These are phyloP conservation scores for Yamadazyma philogaea DNA, from an alignment of 805 yeast species.

Conservation along the genomic window DNA sequence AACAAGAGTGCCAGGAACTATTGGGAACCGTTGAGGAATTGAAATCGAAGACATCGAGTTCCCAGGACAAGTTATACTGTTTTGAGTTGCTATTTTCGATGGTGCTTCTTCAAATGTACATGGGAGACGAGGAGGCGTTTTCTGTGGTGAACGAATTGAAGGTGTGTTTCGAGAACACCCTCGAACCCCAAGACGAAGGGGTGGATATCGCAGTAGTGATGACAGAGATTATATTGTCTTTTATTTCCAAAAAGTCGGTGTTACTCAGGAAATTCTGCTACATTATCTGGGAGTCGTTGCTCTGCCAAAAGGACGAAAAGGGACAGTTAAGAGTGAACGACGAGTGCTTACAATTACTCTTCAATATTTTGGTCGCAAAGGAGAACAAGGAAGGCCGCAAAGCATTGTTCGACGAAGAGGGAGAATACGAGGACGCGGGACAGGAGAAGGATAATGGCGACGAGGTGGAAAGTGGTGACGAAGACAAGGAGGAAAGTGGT, in stretches of 20 bases:
- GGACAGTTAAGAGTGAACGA: conserved; percentile 27
- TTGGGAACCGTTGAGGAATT: conserved; percentile 31
- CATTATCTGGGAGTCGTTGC: conserved; percentile 40
- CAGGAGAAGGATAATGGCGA: conserved; percentile 26
- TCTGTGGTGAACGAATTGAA: conserved; percentile 70
- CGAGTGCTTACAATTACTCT: conserved; percentile 35
- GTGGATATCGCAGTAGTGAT: conserved; percentile 31
- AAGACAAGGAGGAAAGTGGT: conserved; percentile 21
- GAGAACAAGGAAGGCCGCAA: conserved; percentile 83
- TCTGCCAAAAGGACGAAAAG: conserved; percentile 28
- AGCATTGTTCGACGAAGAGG: conserved; percentile 65
- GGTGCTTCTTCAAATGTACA: conserved; percentile 71
- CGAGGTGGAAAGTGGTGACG: conserved; percentile 32
- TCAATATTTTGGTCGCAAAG: conserved; percentile 44
- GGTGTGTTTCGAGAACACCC: conserved; percentile 50
- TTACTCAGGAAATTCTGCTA: conserved; percentile 35
- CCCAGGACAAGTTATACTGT: conserved; percentile 47
- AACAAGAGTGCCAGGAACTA: conserved; percentile 42
- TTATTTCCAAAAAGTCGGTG: conserved; percentile 38
- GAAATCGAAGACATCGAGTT: conserved; percentile 13
- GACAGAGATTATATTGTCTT: conserved; percentile 45
- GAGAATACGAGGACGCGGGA: conserved; percentile 22
- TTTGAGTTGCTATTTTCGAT: conserved; percentile 77
- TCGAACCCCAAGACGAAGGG: conserved; percentile 32
- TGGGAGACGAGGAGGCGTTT: conserved; percentile 76